Evolutionary conservation across 805 yeast genomes (phyloP), one percentile per base, ranked within the genome.

Genomic region (Myxozyma neotropica): DNA sequence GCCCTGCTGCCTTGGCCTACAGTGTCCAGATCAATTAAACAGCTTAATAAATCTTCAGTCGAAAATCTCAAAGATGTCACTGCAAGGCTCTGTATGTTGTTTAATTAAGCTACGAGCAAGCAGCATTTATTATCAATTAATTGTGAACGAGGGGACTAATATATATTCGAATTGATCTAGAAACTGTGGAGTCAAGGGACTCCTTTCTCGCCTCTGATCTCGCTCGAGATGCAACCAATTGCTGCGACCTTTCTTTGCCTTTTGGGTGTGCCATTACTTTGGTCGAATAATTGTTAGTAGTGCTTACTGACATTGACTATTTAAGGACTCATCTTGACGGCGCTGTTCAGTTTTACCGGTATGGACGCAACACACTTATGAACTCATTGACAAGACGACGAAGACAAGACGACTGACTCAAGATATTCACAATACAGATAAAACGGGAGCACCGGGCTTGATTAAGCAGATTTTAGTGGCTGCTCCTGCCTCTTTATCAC

Each of bases 311-410:
- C 4, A 21, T 40, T 45, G 17, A 23, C 24, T 45, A n/a, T 29
- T 29, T 10, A 29, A 61, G 62, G 61, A 24, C 3, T 57, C 24
- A 17, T 50, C 6, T 35, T 61, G 24, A 59, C 60, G 6, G 63
- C 58, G 17, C 17, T 54, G 49, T 61, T 61, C 53, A 59, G 63
- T 19, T 10, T 61, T 4, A 58, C 48, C 10, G 61, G 65, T 61
- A 35, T 13, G 55, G 19, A n/a, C n/a, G n/a, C n/a, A n/a, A n/a
- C n/a, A n/a, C n/a, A n/a, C n/a, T n/a, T n/a, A n/a, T n/a, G n/a
- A n/a, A n/a, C n/a, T n/a, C n/a, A n/a, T n/a, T n/a, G n/a, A n/a
- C n/a, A n/a, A n/a, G n/a, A n/a, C n/a, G n/a, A n/a, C n/a, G n/a
- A n/a, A n/a, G n/a, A n/a, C n/a, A n/a, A n/a, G n/a, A n/a, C n/a